Evolutionary conservation across 2,329 filamentous ascomycete species (phyloP), one percentile per base, ranked within the genome.

Genomic region (Ceratocystiopsis sp.): DNA sequence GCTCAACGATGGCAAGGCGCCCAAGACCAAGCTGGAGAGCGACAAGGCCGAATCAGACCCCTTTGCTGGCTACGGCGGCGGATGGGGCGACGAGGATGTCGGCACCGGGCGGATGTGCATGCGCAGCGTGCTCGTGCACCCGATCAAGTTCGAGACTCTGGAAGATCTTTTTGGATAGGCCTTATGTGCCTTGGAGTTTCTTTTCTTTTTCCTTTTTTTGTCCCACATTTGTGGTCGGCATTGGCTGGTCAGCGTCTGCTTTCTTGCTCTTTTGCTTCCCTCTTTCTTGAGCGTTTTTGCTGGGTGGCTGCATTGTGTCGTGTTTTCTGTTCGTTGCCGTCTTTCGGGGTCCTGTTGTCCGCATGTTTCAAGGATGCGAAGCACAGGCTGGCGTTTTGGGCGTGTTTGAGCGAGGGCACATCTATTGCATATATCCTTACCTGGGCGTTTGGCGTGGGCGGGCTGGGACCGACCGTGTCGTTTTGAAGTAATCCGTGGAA

Each of bases 71-170:
- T 45, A 48, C 0, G 48, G 40, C 1, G 67, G 68, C 32, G 82
- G 61, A 40, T 57, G 58, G 46, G 65, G 61, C 41, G 68, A 61
- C 35, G 62, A 63, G 48, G 25, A 8, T 4, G 10, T 6, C 49
- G 67, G 71, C 32, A 68, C 62, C 10, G 82, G 81, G 18, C 69
- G 84, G 41, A 75, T 91, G 69, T 93, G 84, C 60, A 61, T 91
- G 54, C 75, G 81, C 40, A 82, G 78, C 49, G 82, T 89, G 73
- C 62, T 91, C 50, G 60, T 91, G 50, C 84, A 93, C 66, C 84
- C 84, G 1, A 75, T 91, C 52, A 93, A 93, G 63, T 69, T 63
- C 57, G 71, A 75, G 55, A 64, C 67, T 35, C 38, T 50, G 5
- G 46, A 37, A n/a, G 49, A 50, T 42, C 42, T 49, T 16, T 45